phyloP scores from a whole-genome alignment of 495 filamentous ascomycete species.

The Hypoxylon cercidicola region DNA sequence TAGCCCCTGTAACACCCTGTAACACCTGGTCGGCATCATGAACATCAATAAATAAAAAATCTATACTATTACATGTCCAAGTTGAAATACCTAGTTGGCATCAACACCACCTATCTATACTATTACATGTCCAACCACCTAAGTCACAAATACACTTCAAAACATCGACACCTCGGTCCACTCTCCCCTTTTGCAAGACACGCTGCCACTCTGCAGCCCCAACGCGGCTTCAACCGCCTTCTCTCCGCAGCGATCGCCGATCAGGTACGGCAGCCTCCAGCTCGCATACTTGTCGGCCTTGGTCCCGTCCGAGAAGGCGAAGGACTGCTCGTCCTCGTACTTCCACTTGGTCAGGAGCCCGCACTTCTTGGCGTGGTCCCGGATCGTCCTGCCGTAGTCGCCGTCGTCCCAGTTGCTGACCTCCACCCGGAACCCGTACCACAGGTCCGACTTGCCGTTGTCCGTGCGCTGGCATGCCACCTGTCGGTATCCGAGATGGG shows the following conservation, averaged over 20 bases:
- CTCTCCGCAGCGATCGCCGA: slow-evolving; percentile 7
- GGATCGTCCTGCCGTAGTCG: slow-evolving; percentile 11
- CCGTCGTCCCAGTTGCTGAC: slow-evolving; percentile 15
- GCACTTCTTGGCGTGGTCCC: slow-evolving; percentile 9
- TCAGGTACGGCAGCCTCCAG: slow-evolving; percentile 1
- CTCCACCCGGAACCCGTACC: slow-evolving; percentile 7
- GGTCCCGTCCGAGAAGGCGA: not conserved
- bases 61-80: no score
- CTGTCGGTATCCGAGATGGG: slow-evolving; percentile 1
- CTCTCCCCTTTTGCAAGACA: slow-evolving; percentile 3
- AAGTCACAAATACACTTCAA: not conserved
- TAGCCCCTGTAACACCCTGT: no score
- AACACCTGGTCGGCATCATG: no score
- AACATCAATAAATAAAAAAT: no score
- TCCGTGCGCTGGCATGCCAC: slow-evolving; percentile 4
- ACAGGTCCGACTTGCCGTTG: slow-evolving; percentile 7
- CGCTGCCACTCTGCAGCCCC: slow-evolving; percentile 4
- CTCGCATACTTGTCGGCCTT: slow-evolving; percentile 8
- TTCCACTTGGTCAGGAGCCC: slow-evolving; percentile 1
- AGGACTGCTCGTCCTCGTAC: slow-evolving; percentile 8
- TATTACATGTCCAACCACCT: slow-evolving; percentile 1
- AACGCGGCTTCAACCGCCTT: slow-evolving; percentile 6
- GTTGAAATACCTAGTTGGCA: no score
- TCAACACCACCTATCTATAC: no score
- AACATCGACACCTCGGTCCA: slow-evolving; percentile 11